Conservation (phyloP, 139 green algal species). For the Coelastrella sp. region DNA sequence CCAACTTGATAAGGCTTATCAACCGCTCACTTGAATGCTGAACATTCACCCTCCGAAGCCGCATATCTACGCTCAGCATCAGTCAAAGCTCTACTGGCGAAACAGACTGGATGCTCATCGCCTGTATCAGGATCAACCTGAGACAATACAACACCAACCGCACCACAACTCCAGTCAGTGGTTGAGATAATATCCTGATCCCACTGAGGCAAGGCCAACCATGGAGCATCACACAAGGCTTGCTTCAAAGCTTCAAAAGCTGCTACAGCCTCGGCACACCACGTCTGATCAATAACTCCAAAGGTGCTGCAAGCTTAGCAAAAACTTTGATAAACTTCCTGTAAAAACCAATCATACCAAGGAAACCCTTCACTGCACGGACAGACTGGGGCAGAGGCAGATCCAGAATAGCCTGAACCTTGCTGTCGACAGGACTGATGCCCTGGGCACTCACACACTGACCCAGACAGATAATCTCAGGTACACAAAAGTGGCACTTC, state of each 20-base stretch:
- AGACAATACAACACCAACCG: slow-evolving; percentile 42
- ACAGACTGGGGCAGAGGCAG: slow-evolving; percentile 37
- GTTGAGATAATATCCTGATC: slow-evolving; percentile 38
- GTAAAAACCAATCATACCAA: slow-evolving; percentile 45
- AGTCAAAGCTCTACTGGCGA: neutral
- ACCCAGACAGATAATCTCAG: slow-evolving; percentile 20
- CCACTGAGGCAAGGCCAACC: slow-evolving; percentile 28
- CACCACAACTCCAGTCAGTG: slow-evolving; percentile 47
- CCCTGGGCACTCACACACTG: slow-evolving; percentile 35
- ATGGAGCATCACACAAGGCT: slow-evolving; percentile 12
- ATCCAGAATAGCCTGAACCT: slow-evolving; percentile 36
- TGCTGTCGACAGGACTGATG: slow-evolving; percentile 42
- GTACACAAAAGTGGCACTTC: slow-evolving; percentile 46
- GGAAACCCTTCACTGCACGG: slow-evolving; percentile 33
- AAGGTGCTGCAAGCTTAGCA: slow-evolving; percentile 15
- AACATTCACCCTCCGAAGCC: slow-evolving; percentile 12
- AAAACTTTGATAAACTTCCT: slow-evolving; percentile 37
- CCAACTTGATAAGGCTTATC: slow-evolving; percentile 30
- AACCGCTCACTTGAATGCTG: slow-evolving; percentile 8
- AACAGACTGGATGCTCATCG: slow-evolving; percentile 23
- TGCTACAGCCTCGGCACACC: slow-evolving; percentile 9
- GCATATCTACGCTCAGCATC: slow-evolving; percentile 3
- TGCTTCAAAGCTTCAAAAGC: slow-evolving; percentile 50
- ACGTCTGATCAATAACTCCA: neutral
- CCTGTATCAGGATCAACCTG: slow-evolving; percentile 22